Evolutionary conservation across 1,284 basidiomycete genomes (phyloP).

Genomic region (Macrocybe sp.): DNA sequence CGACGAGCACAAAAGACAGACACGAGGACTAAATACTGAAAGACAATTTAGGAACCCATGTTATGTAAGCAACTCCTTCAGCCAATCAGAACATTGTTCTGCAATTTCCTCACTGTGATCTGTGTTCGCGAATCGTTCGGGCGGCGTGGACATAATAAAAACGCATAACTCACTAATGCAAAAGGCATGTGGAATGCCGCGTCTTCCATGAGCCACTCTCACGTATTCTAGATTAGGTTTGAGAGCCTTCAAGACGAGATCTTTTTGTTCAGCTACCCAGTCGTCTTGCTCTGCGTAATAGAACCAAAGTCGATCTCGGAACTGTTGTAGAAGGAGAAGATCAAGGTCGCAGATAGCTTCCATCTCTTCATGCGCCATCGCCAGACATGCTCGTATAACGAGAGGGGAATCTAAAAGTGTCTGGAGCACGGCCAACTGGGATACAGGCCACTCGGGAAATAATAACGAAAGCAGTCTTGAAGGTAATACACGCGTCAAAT

Average conservation of each 20-base stretch:
- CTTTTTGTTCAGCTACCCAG: slow-evolving; percentile 53
- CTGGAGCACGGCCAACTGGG: slow-evolving; percentile 42
- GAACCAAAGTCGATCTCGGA: slow-evolving; percentile 39
- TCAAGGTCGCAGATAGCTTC: slow-evolving; percentile 45
- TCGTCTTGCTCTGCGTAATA: slow-evolving; percentile 53
- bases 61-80: slow-evolving; percentile 14
- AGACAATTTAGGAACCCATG: too few relatives aligned
- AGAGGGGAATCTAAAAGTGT: slow-evolving; percentile 42
- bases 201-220: slow-evolving; percentile 37
- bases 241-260: slow-evolving; percentile 33
- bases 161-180: slow-evolving; percentile 47
- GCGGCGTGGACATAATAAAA: background rate
- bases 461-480: slow-evolving; percentile 26
- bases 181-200: slow-evolving; percentile 56
- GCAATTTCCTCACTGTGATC: slow-evolving; percentile 49
- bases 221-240: slow-evolving; percentile 25
- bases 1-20: background rate
- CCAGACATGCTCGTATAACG: slow-evolving; percentile 42
- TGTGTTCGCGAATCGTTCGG: slow-evolving; percentile 13
- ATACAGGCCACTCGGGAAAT: slow-evolving; percentile 39
- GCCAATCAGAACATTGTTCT: slow-evolving; percentile 44
- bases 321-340: slow-evolving; percentile 29
- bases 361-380: slow-evolving; percentile 65
- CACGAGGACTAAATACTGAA: background rate
- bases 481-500: slow-evolving; percentile 22